Conservation (phyloP, 2,329 filamentous ascomycete genomes). For the Aspergillus sergii region DNA sequence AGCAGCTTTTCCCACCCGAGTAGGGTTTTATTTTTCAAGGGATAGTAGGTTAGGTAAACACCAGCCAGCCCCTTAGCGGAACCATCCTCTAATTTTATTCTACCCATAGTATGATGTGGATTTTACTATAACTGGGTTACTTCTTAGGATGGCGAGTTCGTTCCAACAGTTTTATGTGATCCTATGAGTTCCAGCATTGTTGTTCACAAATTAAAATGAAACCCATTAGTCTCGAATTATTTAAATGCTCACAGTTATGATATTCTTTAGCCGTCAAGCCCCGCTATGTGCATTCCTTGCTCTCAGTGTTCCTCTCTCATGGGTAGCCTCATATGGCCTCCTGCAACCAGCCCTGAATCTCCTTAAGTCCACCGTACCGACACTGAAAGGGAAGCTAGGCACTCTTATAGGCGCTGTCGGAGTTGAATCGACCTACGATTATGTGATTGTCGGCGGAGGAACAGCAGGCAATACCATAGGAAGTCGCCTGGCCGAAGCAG, state of each 20-base stretch:
- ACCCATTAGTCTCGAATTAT: background rate
- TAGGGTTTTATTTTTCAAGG: too few relatives aligned
- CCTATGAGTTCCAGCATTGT: background rate
- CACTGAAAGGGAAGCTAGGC: background rate
- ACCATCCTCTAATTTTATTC: too few relatives aligned
- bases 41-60: too few relatives aligned
- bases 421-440: background rate
- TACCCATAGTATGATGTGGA: too few relatives aligned
- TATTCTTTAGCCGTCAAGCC: background rate
- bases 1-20: too few relatives aligned
- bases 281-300: background rate
- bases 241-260: background rate
- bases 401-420: background rate
- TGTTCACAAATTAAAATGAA: background rate
- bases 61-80: too few relatives aligned
- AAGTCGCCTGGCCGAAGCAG: conserved; percentile 22
- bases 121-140: too few relatives aligned
- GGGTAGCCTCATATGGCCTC: background rate
- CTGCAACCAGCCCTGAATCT: background rate
- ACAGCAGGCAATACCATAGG: conserved; percentile 21
- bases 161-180: background rate
- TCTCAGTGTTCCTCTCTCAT: background rate
- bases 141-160: too few relatives aligned
- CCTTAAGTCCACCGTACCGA: background rate
- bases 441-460: conserved; percentile 25